Evolutionary conservation across 768 basidiomycete genomes (phyloP).

Genomic region (Trametes coccinea): DNA sequence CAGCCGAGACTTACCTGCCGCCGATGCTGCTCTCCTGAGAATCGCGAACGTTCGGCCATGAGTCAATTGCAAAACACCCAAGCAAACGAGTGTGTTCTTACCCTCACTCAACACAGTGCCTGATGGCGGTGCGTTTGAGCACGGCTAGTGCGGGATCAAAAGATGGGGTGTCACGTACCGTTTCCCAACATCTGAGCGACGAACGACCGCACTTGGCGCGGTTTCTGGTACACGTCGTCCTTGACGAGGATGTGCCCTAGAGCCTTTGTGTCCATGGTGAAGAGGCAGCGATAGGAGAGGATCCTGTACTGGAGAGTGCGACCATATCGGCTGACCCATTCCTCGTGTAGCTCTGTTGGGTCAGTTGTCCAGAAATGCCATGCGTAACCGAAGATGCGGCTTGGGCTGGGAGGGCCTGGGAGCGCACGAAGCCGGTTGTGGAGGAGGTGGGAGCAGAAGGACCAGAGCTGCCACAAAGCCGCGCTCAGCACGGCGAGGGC

Average conservation of each 20-base stretch:
- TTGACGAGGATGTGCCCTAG: constrained; percentile 64
- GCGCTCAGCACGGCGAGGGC: background rate
- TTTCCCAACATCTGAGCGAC: constrained; percentile 46
- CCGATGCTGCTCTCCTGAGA: constrained; percentile 36
- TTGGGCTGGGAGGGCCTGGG: background rate
- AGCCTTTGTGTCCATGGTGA: constrained; percentile 55
- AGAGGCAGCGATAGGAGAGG: constrained; percentile 1
- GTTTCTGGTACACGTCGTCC: constrained; percentile 57
- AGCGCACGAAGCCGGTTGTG: background rate
- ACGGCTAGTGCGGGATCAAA: too few relatives aligned
- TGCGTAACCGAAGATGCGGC: constrained; percentile 1
- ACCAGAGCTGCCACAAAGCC: background rate
- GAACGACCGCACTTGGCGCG: constrained; percentile 39
- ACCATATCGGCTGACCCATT: background rate
- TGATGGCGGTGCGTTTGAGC: constrained; percentile 20
- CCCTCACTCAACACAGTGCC: constrained; percentile 52
- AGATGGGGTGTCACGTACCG: constrained; percentile 28
- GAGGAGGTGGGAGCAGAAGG: background rate
- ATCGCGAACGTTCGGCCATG: background rate
- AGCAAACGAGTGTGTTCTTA: background rate
- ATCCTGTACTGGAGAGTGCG: constrained; percentile 4
- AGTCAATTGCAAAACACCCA: background rate
- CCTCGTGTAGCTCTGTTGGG: constrained; percentile 9
- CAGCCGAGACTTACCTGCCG: constrained; percentile 35
- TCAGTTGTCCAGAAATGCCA: constrained; percentile 1